phyloP scores from a whole-genome alignment of 352 stramenopile species.

The Globisporangium viniferum region DNA sequence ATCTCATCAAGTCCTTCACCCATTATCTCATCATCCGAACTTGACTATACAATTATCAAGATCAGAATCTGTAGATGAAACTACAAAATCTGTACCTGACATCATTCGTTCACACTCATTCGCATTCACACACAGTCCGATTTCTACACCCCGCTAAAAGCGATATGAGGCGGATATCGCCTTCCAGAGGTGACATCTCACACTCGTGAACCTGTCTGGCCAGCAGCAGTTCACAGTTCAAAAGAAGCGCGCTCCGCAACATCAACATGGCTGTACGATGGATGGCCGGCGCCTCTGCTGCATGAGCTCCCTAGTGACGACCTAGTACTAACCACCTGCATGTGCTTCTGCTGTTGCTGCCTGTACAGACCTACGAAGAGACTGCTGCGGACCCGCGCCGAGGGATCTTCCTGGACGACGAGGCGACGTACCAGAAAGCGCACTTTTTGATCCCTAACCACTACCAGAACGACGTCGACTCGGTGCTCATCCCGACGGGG shows the following conservation, averaged over 20 bases:
- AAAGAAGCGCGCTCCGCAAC: neutral
- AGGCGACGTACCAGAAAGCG: constrained; percentile 59
- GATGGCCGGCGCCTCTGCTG: neutral
- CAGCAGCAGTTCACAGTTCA: neutral
- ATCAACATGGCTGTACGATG: constrained; percentile 8
- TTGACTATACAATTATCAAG: no score
- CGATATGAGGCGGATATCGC: neutral
- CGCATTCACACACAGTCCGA: neutral
- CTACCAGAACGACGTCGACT: constrained; percentile 77
- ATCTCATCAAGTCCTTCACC: no score
- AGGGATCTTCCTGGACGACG: constrained; percentile 60
- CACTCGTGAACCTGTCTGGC: neutral
- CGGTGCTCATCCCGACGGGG: constrained; percentile 88
- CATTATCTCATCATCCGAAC: no score
- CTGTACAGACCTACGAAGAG: constrained; percentile 7
- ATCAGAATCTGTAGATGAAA: neutral
- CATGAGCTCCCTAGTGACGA: no score
- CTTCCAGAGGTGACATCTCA: neutral
- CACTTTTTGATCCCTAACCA: constrained; percentile 82
- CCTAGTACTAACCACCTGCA: neutral
- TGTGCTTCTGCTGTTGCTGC: neutral
- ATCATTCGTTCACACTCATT: neutral
- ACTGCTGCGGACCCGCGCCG: constrained; percentile 29
- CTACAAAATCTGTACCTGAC: neutral
- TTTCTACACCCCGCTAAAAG: neutral